phyloP scores from a whole-genome alignment of 179 eudicot species.

The Silene coronaria region DNA sequence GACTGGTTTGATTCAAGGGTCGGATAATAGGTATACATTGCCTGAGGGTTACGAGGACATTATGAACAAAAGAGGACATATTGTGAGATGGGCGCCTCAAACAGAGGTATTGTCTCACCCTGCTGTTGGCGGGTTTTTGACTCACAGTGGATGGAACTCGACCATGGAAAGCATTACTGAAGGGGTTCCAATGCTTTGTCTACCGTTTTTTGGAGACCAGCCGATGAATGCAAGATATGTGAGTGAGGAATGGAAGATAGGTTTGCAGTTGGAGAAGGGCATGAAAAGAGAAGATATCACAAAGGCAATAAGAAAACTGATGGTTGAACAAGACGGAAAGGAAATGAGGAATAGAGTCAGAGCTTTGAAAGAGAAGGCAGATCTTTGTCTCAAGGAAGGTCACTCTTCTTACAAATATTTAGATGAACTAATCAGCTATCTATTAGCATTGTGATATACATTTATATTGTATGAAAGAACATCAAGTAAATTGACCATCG shows the following conservation, averaged over 20 bases:
- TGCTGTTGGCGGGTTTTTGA: constrained; percentile 39
- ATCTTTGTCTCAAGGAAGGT: constrained; percentile 24
- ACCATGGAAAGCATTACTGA: constrained; percentile 40
- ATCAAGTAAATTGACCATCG: no score
- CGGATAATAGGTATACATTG: constrained; percentile 15
- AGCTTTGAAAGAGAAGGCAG: constrained; percentile 34
- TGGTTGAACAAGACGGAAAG: constrained; percentile 42
- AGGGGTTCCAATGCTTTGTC: constrained; percentile 56
- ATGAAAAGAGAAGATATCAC: constrained; percentile 29
- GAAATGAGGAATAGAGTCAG: constrained; percentile 33
- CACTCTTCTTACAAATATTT: constrained; percentile 43
- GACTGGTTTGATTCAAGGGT: constrained; percentile 23
- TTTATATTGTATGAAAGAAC: neutral
- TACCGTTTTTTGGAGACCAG: constrained; percentile 33
- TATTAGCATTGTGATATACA: constrained; percentile 21
- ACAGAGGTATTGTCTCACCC: constrained; percentile 30
- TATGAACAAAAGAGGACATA: constrained; percentile 20
- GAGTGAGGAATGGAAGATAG: constrained; percentile 37
- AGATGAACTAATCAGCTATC: constrained; percentile 24
- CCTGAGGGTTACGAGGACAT: constrained; percentile 26
- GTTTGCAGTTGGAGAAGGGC: constrained; percentile 35
- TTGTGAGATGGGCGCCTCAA: constrained; percentile 41
- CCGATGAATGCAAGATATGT: constrained; percentile 30
- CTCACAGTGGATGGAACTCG: constrained; percentile 42
- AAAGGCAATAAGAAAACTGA: constrained; percentile 29